Conservation (phyloP, 2,329 filamentous ascomycete species). For the Metarhizium sp. region DNA sequence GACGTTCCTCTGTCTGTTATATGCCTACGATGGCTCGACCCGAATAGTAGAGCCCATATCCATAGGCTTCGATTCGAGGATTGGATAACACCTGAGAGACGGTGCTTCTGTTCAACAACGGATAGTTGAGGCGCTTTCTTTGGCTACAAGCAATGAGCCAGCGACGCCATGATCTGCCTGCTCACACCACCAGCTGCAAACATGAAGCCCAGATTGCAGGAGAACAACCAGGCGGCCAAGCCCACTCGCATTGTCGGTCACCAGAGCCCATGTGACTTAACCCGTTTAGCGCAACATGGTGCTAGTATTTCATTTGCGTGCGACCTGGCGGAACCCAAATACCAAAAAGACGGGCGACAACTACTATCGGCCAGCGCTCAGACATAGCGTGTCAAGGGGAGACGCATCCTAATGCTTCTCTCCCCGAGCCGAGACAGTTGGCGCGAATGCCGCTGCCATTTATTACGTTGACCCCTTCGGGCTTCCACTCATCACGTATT, state of each 20-base stretch:
- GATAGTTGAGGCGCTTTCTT: too few relatives aligned
- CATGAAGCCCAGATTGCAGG: background rate
- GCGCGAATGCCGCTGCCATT: background rate
- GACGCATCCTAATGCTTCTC: background rate
- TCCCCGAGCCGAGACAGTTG: background rate
- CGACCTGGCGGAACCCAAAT: background rate
- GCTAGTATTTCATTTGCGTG: background rate
- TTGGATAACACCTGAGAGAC: too few relatives aligned
- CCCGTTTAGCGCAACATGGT: constrained; percentile 5
- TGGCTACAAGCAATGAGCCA: too few relatives aligned
- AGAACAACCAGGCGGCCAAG: constrained; percentile 5
- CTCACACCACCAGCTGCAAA: constrained; percentile 1
- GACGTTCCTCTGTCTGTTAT: background rate
- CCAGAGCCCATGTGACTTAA: constrained; percentile 8
- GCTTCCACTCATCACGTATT: background rate
- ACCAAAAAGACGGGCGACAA: background rate
- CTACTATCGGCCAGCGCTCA: background rate
- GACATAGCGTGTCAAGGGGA: background rate
- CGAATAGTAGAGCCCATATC: too few relatives aligned
- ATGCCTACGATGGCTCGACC: too few relatives aligned
- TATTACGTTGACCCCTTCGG: background rate
- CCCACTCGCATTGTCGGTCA: constrained; percentile 7
- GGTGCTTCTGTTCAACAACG: too few relatives aligned
- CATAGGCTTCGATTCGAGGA: too few relatives aligned
- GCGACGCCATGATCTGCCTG: background rate